phyloP scores from a whole-genome alignment of 805 yeast genomes.

The Metschnikowia anglica region DNA sequence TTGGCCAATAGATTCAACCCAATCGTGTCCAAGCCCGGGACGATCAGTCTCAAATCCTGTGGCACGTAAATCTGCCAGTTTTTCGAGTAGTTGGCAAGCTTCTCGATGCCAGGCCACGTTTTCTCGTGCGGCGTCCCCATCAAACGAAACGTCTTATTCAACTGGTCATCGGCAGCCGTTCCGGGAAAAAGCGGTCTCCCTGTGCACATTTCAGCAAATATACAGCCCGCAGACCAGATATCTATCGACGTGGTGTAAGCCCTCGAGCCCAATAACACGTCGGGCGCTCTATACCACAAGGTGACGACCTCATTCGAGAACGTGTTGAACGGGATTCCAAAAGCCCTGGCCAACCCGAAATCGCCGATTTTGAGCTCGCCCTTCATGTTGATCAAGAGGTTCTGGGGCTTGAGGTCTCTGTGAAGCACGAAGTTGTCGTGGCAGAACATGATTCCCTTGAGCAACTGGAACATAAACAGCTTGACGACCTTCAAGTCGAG shows the following conservation, averaged over 20 bases:
- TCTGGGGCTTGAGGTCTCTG: constrained; percentile 92
- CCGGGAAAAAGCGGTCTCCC: constrained; percentile 97
- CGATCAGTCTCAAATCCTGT: constrained; percentile 72
- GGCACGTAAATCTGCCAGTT: constrained; percentile 85
- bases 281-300: constrained; percentile 97
- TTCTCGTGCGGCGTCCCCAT: constrained; percentile 97
- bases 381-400: constrained; percentile 79
- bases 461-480: constrained; percentile 90
- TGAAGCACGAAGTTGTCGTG: constrained; percentile 84
- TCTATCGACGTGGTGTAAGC: constrained; percentile 96
- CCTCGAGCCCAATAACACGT: constrained; percentile 89
- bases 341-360: constrained; percentile 95
- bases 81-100: constrained; percentile 80
- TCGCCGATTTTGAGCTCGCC: constrained; percentile 95
- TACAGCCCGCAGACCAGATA: constrained; percentile 98
- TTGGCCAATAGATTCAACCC: constrained; percentile 66
- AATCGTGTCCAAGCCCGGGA: constrained; percentile 67
- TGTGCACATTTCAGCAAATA: constrained; percentile 97
- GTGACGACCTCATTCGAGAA: constrained; percentile 98
- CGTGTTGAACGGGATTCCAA: constrained; percentile 96
- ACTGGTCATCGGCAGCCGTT: constrained; percentile 92
- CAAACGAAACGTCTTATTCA: constrained; percentile 83
- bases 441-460: constrained; percentile 85
- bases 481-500: constrained; percentile 72
- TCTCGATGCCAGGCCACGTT: constrained; percentile 96